Evolutionary conservation across 768 basidiomycete species (phyloP).

Genomic region (Fibroporia radiculosa): DNA sequence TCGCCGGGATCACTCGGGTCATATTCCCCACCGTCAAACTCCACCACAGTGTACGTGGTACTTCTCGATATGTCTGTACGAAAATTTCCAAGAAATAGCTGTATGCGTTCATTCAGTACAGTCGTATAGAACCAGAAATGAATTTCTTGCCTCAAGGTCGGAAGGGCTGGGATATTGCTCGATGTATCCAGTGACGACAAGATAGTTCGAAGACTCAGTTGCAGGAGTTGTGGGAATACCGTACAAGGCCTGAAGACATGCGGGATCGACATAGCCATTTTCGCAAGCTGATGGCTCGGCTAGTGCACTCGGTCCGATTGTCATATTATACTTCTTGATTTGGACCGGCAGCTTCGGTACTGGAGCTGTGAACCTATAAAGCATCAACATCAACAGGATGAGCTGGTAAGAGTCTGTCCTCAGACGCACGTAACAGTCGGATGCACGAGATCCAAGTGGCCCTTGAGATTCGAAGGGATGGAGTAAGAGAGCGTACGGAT

Average conservation of each 20-base stretch:
- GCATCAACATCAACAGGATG: background rate
- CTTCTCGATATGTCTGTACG: conserved; percentile 13
- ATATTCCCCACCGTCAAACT: conserved; percentile 47
- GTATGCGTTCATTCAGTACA: conserved; percentile 17
- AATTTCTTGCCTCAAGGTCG: conserved; percentile 30
- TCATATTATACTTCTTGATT: conserved; percentile 5
- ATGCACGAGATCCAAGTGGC: conserved; percentile 23
- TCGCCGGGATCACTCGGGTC: conserved; percentile 24
- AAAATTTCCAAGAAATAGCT: conserved; percentile 32
- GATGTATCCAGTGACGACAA: conserved; percentile 29
- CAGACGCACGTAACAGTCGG: conserved; percentile 22
- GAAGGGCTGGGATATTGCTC: conserved; percentile 20
- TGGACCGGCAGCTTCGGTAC: background rate
- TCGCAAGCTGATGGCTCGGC: conserved; percentile 17
- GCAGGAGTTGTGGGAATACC: conserved; percentile 19
- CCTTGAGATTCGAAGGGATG: conserved; percentile 20
- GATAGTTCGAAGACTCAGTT: conserved; percentile 17
- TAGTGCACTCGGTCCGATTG: background rate
- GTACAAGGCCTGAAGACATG: conserved; percentile 26
- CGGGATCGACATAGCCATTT: conserved; percentile 19
- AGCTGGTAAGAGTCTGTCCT: background rate
- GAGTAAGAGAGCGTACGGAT: conserved; percentile 26
- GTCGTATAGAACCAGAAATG: conserved; percentile 30
- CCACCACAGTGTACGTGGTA: conserved; percentile 13
- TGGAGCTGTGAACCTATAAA: background rate